These are phyloP conservation scores for Solanum medicagineum DNA, from an alignment of 257 asterid species.

Conservation along the genomic window DNA sequence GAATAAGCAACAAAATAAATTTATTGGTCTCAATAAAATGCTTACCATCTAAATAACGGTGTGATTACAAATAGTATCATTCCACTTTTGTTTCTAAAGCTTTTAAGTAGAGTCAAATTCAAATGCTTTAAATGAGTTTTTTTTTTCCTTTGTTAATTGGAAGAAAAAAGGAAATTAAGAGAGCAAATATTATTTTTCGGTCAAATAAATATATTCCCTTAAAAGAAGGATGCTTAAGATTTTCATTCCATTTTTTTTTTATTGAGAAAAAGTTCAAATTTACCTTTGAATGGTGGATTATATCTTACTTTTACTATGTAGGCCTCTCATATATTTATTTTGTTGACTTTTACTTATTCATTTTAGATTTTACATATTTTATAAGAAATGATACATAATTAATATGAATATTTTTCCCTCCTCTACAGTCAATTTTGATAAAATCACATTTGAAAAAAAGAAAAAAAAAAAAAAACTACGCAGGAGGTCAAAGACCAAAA, in stretches of 20 bases:
- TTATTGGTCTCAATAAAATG: not conserved
- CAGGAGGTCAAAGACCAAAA: not conserved
- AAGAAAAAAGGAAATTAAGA: not conserved
- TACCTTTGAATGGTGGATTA: not conserved
- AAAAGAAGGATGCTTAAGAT: not conserved
- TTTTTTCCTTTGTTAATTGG: not conserved
- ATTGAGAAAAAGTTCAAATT: not conserved
- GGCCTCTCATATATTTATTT: not conserved
- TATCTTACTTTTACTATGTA: not conserved
- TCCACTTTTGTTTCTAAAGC: not conserved
- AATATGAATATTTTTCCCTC: not conserved
- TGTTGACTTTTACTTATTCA: too few relatives aligned
- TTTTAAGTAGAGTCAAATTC: not conserved
- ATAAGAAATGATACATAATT: too few relatives aligned
- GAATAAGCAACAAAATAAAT: too few relatives aligned
- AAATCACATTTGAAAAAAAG: not conserved
- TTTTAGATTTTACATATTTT: too few relatives aligned
- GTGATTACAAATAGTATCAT: too few relatives aligned
- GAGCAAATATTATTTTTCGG: not conserved
- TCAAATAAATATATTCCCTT: not conserved
- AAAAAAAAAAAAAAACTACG: not conserved
- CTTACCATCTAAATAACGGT: too few relatives aligned
- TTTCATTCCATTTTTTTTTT: not conserved
- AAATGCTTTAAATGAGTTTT: not conserved
- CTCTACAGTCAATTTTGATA: not conserved